Evolutionary conservation across 2,329 filamentous ascomycete genomes (phyloP).

Genomic region (Alternaria angustiovoidea): DNA sequence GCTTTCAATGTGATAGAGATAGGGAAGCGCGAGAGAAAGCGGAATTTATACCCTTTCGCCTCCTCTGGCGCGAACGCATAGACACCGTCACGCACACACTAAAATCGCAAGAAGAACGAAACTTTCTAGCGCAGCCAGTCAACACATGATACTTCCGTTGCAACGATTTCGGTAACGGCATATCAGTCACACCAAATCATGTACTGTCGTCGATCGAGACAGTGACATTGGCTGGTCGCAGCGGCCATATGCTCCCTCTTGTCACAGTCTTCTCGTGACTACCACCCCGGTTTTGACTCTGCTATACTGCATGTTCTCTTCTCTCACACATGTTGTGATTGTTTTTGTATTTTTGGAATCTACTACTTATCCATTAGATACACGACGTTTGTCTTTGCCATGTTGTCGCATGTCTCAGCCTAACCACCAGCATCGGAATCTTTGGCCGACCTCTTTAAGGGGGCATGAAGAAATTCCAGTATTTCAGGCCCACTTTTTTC

Average conservation of each 20-base stretch:
- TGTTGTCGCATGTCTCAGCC: too few relatives aligned
- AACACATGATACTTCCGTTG: neutral
- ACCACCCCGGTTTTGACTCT: too few relatives aligned
- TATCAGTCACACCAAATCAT: neutral
- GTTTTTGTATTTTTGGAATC: too few relatives aligned
- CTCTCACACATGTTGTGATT: too few relatives aligned
- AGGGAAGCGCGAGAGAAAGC: neutral
- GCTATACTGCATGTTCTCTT: too few relatives aligned
- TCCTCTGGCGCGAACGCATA: neutral
- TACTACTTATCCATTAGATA: too few relatives aligned
- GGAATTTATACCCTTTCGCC: neutral
- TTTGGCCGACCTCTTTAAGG: too few relatives aligned
- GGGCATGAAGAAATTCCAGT: too few relatives aligned
- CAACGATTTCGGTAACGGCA: neutral
- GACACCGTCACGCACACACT: neutral
- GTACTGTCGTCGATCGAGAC: neutral
- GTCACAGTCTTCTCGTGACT: neutral
- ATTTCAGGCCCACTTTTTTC: too few relatives aligned
- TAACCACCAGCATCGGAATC: too few relatives aligned
- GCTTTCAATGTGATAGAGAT: neutral
- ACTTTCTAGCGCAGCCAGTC: accelerated
- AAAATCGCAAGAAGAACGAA: too few relatives aligned
- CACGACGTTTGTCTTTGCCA: too few relatives aligned
- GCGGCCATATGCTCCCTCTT: neutral
- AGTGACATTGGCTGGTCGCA: neutral